Percentiles rank a stretch among this genome's conserved stretches.
These are phyloP conservation scores for Skeletonema grethae DNA, from an alignment of 108 stramenopile species.

Conservation along the genomic window DNA sequence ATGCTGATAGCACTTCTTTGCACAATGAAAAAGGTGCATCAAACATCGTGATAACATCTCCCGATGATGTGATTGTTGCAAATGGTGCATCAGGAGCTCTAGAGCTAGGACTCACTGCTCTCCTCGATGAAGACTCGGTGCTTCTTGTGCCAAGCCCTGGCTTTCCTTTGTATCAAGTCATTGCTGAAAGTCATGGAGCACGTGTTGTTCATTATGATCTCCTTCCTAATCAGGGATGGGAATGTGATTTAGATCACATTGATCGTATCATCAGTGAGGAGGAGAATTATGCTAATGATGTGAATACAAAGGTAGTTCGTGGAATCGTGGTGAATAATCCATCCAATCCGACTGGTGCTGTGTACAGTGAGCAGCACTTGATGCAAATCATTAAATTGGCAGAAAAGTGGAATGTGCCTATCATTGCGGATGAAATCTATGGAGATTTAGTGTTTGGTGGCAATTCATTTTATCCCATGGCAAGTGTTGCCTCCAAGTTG, in stretches of 20 bases:
- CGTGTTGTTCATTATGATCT: slow-evolving; percentile 79
- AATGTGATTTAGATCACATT: slow-evolving; percentile 83
- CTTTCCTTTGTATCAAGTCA: slow-evolving; percentile 91
- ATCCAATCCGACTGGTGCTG: slow-evolving; percentile 92
- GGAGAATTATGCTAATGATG: neutral
- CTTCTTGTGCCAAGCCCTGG: slow-evolving; percentile 90
- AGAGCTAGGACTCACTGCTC: slow-evolving; percentile 75
- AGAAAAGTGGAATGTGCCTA: slow-evolving; percentile 63
- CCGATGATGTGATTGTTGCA: slow-evolving; percentile 88
- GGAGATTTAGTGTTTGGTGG: slow-evolving; percentile 80
- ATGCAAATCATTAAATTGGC: slow-evolving; percentile 65
- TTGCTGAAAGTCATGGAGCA: slow-evolving; percentile 86
- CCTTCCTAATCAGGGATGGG: slow-evolving; percentile 76
- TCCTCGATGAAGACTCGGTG: slow-evolving; percentile 72
- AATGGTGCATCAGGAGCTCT: slow-evolving; percentile 92
- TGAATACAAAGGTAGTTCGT: slow-evolving; percentile 40
- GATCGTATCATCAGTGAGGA: slow-evolving; percentile 51
- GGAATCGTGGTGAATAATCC: slow-evolving; percentile 95
- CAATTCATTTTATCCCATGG: slow-evolving; percentile 72
- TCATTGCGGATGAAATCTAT: slow-evolving; percentile 94
- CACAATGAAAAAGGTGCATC: neutral
- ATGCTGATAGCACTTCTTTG: slow-evolving; percentile 17
- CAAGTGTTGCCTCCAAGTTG: slow-evolving; percentile 55
- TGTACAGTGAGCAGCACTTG: slow-evolving; percentile 82
- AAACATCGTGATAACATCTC: slow-evolving; percentile 28